These are phyloP conservation scores for Mortierella polycephala DNA, from an alignment of 371 early-diverging fungal species.

Conservation along the genomic window DNA sequence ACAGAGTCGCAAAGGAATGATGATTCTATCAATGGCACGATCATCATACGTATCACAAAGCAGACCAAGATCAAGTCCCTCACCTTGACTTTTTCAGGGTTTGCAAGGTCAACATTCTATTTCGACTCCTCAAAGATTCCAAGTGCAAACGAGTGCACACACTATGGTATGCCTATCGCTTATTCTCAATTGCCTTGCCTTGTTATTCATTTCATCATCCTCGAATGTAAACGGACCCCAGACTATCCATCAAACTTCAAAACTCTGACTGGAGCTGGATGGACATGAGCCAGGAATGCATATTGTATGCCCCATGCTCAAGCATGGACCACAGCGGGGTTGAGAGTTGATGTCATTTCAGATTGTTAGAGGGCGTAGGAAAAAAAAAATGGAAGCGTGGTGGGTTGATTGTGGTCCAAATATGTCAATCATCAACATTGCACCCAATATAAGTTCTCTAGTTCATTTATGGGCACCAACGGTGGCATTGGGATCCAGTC, in stretches of 20 bases:
- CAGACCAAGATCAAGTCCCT: constrained; percentile 37
- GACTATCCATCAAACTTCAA: too few species aligned
- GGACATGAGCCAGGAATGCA: too few species aligned
- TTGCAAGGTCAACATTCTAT: constrained; percentile 24
- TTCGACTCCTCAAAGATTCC: constrained; percentile 35
- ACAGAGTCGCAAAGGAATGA: background rate
- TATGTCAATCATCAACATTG: too few species aligned
- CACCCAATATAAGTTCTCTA: too few species aligned
- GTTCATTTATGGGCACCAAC: too few species aligned
- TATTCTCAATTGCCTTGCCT: background rate
- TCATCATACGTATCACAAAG: constrained; percentile 31
- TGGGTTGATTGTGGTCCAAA: too few species aligned
- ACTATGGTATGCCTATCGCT: constrained; percentile 14
- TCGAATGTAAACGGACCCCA: too few species aligned
- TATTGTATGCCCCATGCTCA: too few species aligned
- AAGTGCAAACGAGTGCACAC: constrained; percentile 22
- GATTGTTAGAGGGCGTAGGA: background rate
- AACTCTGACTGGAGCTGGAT: too few species aligned
- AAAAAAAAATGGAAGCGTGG: too few species aligned
- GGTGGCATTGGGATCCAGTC: too few species aligned
- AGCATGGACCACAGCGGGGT: too few species aligned
- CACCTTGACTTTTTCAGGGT: constrained; percentile 26
- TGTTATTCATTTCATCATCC: background rate
- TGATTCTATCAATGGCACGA: constrained; percentile 17
- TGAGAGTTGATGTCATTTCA: constrained; percentile 10